Evolutionary conservation across 1,284 basidiomycete species (phyloP), one percentile per base, ranked within the genome.

Genomic region (Heterobasidion parviporum): DNA sequence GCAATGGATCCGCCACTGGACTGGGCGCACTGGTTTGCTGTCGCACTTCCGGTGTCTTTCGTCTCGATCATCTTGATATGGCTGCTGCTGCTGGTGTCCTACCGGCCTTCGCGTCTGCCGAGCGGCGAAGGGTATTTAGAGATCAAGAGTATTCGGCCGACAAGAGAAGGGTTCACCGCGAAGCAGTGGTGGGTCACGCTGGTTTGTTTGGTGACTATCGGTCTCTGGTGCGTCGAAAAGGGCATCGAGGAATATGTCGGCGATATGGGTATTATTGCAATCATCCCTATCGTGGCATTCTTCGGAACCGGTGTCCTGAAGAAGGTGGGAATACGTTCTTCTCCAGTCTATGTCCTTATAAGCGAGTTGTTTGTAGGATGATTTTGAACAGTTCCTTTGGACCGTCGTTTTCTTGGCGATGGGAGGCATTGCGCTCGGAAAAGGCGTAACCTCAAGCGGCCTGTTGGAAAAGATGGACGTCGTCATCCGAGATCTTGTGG

Each of bases 191-290:
- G 89, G 81, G 96, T 99, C 16, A 77, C 85, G 0, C 77, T 86
- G 54, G 86, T 99, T 20, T 94, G 91, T 57, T 61, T 94, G n/a
- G 69, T 81, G 46, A 99, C 96, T 1, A 99, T 99, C 62, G 80
- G 67, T 8, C 72, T 99, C 52, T 98, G 96, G 95, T 97, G 94
- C 68, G 70, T 94, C 36, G 95, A 92, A 65, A 89, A 92, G 67
- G 75, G 78, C 64, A 82, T 99, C 57, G 85, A 97, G 68, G 71
- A 75, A 18, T 74, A 77, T 48, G 77, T 99, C 1, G 97, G 97
- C 10, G 95, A 99, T 69, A 99, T 99, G 95, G 94, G 96, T 26
- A 81, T 98, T 64, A 95, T 99, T 63, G 96, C 96, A 0, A 87
- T 99, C 62, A 79, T 99, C 41, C 97, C 96, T 0, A 81, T 99